Evolutionary conservation across 352 stramenopile species (phyloP).

Genomic region (Pythium utonaiense): DNA sequence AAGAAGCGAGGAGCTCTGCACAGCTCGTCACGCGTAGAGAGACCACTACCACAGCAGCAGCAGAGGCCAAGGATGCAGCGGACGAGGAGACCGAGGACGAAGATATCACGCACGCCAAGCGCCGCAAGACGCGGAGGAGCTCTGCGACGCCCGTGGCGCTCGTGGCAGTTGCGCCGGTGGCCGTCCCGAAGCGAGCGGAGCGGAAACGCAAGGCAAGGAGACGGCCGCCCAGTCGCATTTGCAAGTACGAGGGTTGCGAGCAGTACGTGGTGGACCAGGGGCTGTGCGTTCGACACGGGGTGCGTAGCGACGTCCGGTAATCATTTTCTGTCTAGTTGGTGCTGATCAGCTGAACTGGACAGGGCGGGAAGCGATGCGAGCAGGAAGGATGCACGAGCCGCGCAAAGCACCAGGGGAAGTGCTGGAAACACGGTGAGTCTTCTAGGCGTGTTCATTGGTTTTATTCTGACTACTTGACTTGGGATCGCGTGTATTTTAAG

Average conservation of each 20-base stretch:
- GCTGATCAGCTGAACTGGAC: background rate
- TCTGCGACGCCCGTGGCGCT: slow-evolving; percentile 5
- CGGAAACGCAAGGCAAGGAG: slow-evolving; percentile 45
- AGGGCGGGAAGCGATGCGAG: slow-evolving; percentile 68
- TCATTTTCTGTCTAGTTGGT: background rate
- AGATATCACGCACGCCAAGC: background rate
- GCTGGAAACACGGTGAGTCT: slow-evolving; percentile 61
- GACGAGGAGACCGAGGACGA: slow-evolving; percentile 4
- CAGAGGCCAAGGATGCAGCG: background rate
- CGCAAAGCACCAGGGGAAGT: slow-evolving; percentile 69
- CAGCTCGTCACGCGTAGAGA: background rate
- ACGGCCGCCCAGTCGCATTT: slow-evolving; percentile 58
- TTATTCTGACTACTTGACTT: background rate
- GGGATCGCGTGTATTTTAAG: background rate
- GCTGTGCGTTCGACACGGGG: slow-evolving; percentile 69
- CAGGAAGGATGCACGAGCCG: slow-evolving; percentile 59
- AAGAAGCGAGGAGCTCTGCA: background rate
- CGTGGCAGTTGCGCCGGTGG: background rate
- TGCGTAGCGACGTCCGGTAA: slow-evolving; percentile 22
- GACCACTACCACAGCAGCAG: background rate
- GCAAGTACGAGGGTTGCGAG: slow-evolving; percentile 67
- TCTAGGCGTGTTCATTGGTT: background rate
- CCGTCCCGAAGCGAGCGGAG: slow-evolving; percentile 29
- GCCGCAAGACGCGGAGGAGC: background rate
- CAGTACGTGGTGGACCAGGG: slow-evolving; percentile 79